These are phyloP conservation scores for Cicer cuneatum DNA, from an alignment of 306 rosid species.

Conservation along the genomic window DNA sequence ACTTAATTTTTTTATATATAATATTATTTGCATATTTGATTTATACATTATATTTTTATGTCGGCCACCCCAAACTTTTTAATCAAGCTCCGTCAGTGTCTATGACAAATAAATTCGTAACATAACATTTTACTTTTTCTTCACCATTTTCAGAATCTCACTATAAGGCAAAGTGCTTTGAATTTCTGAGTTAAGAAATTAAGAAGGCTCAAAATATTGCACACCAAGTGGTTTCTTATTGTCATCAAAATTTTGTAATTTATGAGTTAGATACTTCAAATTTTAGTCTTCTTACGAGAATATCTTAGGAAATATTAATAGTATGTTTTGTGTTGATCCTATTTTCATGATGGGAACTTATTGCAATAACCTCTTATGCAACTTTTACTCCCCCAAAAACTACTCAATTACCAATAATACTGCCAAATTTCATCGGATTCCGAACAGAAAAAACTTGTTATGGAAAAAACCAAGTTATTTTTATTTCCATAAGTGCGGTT, in stretches of 20 bases:
- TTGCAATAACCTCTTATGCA: conserved; percentile 40
- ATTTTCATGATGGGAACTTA: conserved; percentile 49
- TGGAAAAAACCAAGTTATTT: conserved; percentile 37
- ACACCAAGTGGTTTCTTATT: neutral
- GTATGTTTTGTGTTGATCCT: conserved; percentile 6
- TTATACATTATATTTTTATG: no score
- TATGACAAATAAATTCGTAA: no score
- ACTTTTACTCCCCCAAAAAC: conserved; percentile 44
- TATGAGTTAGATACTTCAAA: conserved; percentile 2
- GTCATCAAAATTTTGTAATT: neutral
- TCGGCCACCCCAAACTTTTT: no score
- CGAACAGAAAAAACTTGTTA: neutral
- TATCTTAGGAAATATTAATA: conserved; percentile 5
- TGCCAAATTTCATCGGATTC: conserved; percentile 37
- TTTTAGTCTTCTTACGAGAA: conserved; percentile 34
- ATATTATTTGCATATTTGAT: no score
- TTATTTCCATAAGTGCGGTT: conserved; percentile 37
- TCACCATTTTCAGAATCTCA: neutral
- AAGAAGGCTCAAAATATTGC: neutral
- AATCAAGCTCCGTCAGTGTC: no score
- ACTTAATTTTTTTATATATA: no score
- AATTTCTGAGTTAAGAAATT: neutral
- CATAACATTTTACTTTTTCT: no score
- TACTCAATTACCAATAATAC: conserved; percentile 39
- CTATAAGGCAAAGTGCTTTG: neutral